phyloP scores from a whole-genome alignment of 306 rosid species.

The Lathyrus aphaca region DNA sequence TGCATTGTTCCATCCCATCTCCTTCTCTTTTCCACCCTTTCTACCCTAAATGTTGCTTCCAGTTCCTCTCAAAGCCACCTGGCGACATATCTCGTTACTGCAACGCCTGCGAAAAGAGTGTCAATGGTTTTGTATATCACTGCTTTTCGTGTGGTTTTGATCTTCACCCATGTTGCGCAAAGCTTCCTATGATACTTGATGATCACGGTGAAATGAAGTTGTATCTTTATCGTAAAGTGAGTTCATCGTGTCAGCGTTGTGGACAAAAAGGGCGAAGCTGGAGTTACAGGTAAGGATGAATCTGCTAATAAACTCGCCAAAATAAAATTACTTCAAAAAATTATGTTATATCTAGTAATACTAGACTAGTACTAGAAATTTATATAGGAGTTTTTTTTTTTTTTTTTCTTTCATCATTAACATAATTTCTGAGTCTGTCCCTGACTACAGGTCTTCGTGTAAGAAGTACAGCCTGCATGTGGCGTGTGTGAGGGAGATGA shows the following conservation, averaged over 20 bases:
- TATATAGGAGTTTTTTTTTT: not conserved
- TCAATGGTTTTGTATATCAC: slow-evolving; percentile 76
- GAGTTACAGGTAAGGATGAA: slow-evolving; percentile 64
- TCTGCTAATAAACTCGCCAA: not conserved
- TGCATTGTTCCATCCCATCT: slow-evolving; percentile 77
- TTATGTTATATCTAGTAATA: not conserved
- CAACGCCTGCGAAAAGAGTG: slow-evolving; percentile 81
- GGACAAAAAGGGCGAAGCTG: slow-evolving; percentile 87
- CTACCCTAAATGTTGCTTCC: slow-evolving; percentile 82
- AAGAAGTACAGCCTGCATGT: slow-evolving; percentile 86
- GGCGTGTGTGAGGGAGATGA: slow-evolving; percentile 91
- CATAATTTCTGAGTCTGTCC: not conserved
- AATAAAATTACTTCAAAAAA: too few species aligned
- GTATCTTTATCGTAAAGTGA: slow-evolving; percentile 61
- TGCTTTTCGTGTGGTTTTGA: slow-evolving; percentile 77
- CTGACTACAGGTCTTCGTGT: slow-evolving; percentile 56
- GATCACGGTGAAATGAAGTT: slow-evolving; percentile 64
- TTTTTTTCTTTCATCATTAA: not conserved
- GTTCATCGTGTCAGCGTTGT: slow-evolving; percentile 71
- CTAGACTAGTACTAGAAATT: not conserved
- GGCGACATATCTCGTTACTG: slow-evolving; percentile 69
- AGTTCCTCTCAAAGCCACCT: slow-evolving; percentile 65
- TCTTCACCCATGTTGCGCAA: slow-evolving; percentile 94
- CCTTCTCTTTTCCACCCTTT: slow-evolving; percentile 73
- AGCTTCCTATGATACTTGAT: slow-evolving; percentile 73